Evolutionary conservation across 192 early-diverging fungal genomes (phyloP).

Genomic region (Mortierella claussenii): DNA sequence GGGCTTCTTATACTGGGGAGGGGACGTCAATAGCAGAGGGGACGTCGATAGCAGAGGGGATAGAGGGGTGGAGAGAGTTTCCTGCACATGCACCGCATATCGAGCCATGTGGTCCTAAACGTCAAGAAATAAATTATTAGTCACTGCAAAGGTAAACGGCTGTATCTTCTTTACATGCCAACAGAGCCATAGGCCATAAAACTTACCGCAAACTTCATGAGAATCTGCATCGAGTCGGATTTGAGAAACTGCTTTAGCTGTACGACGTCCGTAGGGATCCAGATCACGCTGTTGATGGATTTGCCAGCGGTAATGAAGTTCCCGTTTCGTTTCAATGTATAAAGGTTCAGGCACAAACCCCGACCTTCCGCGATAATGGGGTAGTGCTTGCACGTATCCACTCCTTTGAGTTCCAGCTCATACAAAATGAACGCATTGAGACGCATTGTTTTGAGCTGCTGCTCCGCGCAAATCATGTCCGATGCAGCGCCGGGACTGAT

Average conservation of each 20-base stretch:
- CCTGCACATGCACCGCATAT: slow-evolving; percentile 20
- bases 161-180: neutral
- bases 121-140: slow-evolving; percentile 4
- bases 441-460: slow-evolving; percentile 21
- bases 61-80: slow-evolving; percentile 4
- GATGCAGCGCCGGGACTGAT: slow-evolving; percentile 9
- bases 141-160: slow-evolving; percentile 5
- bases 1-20: slow-evolving; percentile 16
- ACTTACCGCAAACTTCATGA: slow-evolving; percentile 22
- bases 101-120: slow-evolving; percentile 22
- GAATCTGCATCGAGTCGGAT: slow-evolving; percentile 22
- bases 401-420: slow-evolving; percentile 22
- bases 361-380: slow-evolving; percentile 22
- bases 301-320: slow-evolving; percentile 10
- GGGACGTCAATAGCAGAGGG: slow-evolving; percentile 1
- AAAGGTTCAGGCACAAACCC: slow-evolving; percentile 18
- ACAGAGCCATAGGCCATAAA: neutral
- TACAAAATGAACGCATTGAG: slow-evolving; percentile 16
- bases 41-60: neutral
- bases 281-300: slow-evolving; percentile 1
- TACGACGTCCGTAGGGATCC: slow-evolving; percentile 16
- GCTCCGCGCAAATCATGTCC: slow-evolving; percentile 6
- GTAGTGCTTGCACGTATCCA: slow-evolving; percentile 14
- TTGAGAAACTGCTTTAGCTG: slow-evolving; percentile 27
- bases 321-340: slow-evolving; percentile 11